A percentile compares a stretch with the other conserved stretches of the same genome.
phyloP scores from a whole-genome alignment of 169 alveolate genomes.

The Plasmodium ovale region DNA sequence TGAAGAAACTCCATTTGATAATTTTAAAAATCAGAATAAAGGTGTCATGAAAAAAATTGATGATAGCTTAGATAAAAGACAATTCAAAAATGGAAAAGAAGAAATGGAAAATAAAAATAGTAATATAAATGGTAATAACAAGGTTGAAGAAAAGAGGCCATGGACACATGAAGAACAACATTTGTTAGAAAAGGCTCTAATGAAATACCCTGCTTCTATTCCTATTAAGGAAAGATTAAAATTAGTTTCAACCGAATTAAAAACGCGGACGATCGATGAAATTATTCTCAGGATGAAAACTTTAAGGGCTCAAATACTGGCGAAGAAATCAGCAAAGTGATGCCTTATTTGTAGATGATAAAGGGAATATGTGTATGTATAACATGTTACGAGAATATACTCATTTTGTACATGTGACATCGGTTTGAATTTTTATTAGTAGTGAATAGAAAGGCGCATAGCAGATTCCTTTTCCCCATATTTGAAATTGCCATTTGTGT shows the following conservation, averaged over 20 bases:
- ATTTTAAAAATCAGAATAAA: slow-evolving; percentile 77
- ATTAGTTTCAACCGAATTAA: slow-evolving; percentile 78
- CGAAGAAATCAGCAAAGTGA: slow-evolving; percentile 57
- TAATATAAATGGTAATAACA: not conserved
- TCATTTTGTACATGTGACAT: too few species aligned
- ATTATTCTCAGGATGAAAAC: slow-evolving; percentile 45
- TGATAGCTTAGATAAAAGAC: slow-evolving; percentile 77
- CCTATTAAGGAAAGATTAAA: slow-evolving; percentile 86
- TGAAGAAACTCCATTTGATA: slow-evolving; percentile 80
- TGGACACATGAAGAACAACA: slow-evolving; percentile 88
- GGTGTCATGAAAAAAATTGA: slow-evolving; percentile 79
- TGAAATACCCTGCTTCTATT: slow-evolving; percentile 84
- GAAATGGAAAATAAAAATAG: not conserved
- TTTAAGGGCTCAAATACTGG: slow-evolving; percentile 57
- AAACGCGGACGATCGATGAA: slow-evolving; percentile 63
- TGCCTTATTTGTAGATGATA: too few species aligned
- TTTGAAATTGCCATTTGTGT: too few species aligned
- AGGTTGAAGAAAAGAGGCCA: slow-evolving; percentile 32
- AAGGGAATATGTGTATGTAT: too few species aligned
- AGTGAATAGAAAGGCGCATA: too few species aligned
- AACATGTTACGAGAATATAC: too few species aligned
- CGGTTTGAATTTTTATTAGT: too few species aligned
- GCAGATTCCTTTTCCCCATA: too few species aligned
- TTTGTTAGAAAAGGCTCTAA: slow-evolving; percentile 84
- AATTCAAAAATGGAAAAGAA: slow-evolving; percentile 15